Evolutionary conservation across 805 yeast genomes (phyloP).

Genomic region (Suhomyces canberraensis): DNA sequence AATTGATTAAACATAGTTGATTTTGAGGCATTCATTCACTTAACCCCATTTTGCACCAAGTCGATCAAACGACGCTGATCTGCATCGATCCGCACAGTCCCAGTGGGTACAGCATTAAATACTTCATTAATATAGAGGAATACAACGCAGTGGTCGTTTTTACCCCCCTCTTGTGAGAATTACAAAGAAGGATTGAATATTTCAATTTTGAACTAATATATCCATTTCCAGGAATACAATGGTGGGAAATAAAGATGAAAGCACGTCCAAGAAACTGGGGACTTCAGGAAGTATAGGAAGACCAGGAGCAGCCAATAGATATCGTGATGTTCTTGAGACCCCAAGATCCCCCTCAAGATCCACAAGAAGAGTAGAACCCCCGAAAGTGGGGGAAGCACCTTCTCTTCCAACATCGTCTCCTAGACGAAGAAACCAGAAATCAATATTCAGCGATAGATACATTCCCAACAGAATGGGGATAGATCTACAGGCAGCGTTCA

Average conservation of each 20-base stretch:
- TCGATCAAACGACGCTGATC: no score
- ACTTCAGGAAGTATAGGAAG: background rate
- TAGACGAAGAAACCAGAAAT: conserved; percentile 43
- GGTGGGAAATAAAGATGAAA: background rate
- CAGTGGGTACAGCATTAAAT: no score
- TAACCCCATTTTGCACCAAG: no score
- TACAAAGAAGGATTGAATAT: no score
- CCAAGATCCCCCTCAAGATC: conserved; percentile 43
- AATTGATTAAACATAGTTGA: no score
- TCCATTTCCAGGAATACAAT: no score
- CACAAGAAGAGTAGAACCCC: conserved; percentile 37
- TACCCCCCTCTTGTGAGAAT: no score
- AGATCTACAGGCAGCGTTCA: conserved; percentile 82
- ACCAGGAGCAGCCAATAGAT: background rate
- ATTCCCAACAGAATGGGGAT: conserved; percentile 86
- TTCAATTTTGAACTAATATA: no score
- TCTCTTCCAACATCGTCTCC: conserved; percentile 42
- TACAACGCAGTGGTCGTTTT: no score
- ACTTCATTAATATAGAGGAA: no score
- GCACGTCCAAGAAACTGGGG: background rate
- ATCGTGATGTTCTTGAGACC: conserved; percentile 27
- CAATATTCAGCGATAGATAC: conserved; percentile 75
- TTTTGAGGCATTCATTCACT: no score
- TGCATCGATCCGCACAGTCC: no score
- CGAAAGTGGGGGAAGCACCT: conserved; percentile 28